Conservation (phyloP, 2,329 filamentous ascomycete genomes). For the Sporothrix variecibatus region DNA sequence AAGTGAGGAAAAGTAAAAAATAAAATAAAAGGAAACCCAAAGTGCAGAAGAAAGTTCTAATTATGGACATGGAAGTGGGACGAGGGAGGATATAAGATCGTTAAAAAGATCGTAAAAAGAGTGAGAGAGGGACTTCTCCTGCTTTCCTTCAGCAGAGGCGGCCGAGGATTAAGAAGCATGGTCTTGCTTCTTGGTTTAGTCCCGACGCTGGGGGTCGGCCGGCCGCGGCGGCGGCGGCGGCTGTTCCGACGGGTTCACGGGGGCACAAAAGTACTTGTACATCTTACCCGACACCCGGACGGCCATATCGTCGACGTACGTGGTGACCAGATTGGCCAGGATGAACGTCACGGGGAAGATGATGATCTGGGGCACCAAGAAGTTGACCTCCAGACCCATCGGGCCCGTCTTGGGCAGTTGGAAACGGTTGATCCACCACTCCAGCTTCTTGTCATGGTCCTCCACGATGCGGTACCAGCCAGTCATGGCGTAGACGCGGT, state of each 20-base stretch:
- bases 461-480: slow-evolving; percentile 52
- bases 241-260: not conserved
- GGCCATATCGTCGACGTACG: slow-evolving; percentile 59
- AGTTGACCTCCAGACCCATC: slow-evolving; percentile 61
- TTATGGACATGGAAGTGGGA: not conserved
- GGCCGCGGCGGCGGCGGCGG: not conserved
- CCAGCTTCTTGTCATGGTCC: slow-evolving; percentile 47
- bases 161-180: not conserved
- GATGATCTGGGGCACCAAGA: slow-evolving; percentile 61
- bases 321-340: slow-evolving; percentile 58
- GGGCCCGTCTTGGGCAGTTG: slow-evolving; percentile 58
- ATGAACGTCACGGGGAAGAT: slow-evolving; percentile 61
- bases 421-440: slow-evolving; percentile 58
- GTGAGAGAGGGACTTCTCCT: not conserved
- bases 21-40: not conserved
- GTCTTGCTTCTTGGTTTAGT: not conserved
- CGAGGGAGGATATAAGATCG: not conserved
- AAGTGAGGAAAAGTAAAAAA: not conserved
- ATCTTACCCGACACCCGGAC: slow-evolving; percentile 60
- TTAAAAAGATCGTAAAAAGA: not conserved
- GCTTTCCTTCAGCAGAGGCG: not conserved
- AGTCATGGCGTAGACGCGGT: slow-evolving; percentile 63
- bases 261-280: slow-evolving; percentile 45
- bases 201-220: slow-evolving; percentile 25
- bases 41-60: not conserved